Percentiles rank a stretch among this genome's conserved stretches.
Evolutionary conservation across 306 rosid genomes (phyloP).

Genomic region (Vicia sativa): DNA sequence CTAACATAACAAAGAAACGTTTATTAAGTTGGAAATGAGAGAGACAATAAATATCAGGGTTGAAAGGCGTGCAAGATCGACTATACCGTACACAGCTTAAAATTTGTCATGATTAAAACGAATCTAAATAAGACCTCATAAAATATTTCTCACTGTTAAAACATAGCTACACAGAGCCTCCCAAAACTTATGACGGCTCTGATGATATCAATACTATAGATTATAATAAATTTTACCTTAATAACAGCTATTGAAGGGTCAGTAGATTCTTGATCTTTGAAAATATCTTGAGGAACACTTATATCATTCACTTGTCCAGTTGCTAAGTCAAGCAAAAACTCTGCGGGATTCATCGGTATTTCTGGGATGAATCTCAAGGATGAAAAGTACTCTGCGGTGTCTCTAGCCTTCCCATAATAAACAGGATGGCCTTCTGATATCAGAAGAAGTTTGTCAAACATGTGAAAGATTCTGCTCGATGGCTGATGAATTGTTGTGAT

Average conservation of each 20-base stretch:
- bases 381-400: conserved; percentile 73
- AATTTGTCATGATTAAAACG: too few relatives aligned
- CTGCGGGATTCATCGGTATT: conserved; percentile 95
- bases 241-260: conserved; percentile 60
- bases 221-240: conserved; percentile 50
- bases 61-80: too few relatives aligned
- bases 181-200: too few relatives aligned
- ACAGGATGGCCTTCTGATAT: conserved; percentile 87
- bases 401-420: conserved; percentile 81
- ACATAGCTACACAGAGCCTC: too few relatives aligned
- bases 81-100: too few relatives aligned
- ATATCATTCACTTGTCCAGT: conserved; percentile 86
- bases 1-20: conserved; percentile 45
- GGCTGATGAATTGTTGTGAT: conserved; percentile 97
- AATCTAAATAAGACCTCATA: too few relatives aligned
- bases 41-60: not conserved
- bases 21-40: conserved; percentile 26
- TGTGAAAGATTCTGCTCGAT: conserved; percentile 92
- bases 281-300: conserved; percentile 63
- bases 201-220: not conserved
- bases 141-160: too few relatives aligned
- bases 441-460: conserved; percentile 86
- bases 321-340: conserved; percentile 87
- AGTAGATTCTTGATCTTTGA: conserved; percentile 48
- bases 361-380: conserved; percentile 72